Evolutionary conservation across 495 filamentous ascomycete genomes (phyloP).

Genomic region (Penicillium ucsense): DNA sequence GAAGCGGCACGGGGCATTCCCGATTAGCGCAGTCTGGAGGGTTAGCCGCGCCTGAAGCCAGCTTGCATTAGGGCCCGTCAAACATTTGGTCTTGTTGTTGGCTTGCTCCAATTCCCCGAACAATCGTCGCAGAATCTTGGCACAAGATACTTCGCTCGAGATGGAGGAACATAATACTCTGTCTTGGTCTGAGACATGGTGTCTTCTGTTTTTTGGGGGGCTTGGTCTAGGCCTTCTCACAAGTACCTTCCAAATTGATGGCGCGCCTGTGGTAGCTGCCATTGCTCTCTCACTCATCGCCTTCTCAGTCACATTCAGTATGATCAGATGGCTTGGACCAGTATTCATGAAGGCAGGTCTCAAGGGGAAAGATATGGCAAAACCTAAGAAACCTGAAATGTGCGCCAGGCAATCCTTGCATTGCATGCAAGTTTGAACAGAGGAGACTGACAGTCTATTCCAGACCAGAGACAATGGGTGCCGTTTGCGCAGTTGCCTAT

Average conservation of each 20-base stretch:
- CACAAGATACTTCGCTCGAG: constrained; percentile 1
- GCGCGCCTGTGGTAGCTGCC: constrained; percentile 81
- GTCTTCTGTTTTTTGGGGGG: constrained; percentile 56
- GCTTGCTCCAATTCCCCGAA: not conserved
- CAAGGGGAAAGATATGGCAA: constrained; percentile 86
- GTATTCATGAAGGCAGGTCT: constrained; percentile 81
- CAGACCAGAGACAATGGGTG: constrained; percentile 96
- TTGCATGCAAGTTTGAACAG: not conserved
- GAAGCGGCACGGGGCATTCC: not conserved
- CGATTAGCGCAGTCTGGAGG: constrained; percentile 17
- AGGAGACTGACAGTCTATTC: constrained; percentile 11
- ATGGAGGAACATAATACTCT: constrained; percentile 42
- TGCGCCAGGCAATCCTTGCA: constrained; percentile 26
- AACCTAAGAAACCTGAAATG: constrained; percentile 66
- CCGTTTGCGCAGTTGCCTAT: constrained; percentile 86
- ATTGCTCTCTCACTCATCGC: constrained; percentile 77
- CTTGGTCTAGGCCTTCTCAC: constrained; percentile 64
- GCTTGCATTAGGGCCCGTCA: constrained; percentile 19
- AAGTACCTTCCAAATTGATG: constrained; percentile 77
- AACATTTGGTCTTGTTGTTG: constrained; percentile 3
- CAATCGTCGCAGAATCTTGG: not conserved
- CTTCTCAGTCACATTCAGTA: constrained; percentile 66
- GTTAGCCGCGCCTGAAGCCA: constrained; percentile 18
- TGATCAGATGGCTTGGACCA: constrained; percentile 92
- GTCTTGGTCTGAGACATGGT: constrained; percentile 57